Conservation (phyloP, 163 green algal species). For the Chlamydomonas reinhardtii region DNA sequence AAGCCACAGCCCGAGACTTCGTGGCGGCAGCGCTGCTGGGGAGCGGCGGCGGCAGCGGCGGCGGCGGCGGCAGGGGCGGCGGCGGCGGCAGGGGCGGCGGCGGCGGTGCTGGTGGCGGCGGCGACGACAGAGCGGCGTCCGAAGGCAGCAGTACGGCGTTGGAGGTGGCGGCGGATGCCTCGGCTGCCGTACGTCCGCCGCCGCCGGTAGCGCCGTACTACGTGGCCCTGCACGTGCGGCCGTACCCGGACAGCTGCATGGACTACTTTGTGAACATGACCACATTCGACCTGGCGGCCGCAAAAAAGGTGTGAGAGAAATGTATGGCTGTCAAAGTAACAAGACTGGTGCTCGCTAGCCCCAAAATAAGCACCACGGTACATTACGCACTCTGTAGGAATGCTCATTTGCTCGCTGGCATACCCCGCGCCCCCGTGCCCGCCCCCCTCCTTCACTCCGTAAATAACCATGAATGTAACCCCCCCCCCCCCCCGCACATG, state of each 20-base stretch:
- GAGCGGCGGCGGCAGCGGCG: neutral
- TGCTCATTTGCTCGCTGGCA: too few relatives aligned
- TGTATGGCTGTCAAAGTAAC: too few relatives aligned
- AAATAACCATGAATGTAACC: too few relatives aligned
- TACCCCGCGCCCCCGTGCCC: too few relatives aligned
- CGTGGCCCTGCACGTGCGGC: conserved; percentile 36
- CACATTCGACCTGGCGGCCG: neutral
- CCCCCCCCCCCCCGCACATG: neutral
- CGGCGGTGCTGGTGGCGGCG: too few relatives aligned
- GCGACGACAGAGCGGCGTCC: neutral
- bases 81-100: neutral
- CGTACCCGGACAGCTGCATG: conserved; percentile 37
- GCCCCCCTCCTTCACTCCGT: too few relatives aligned
- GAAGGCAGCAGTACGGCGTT: neutral
- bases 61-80: neutral
- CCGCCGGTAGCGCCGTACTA: neutral
- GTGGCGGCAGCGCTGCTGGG: neutral
- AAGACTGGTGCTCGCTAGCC: too few relatives aligned
- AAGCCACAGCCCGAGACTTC: neutral
- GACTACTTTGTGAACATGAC: conserved; percentile 18
- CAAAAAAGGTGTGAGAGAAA: neutral
- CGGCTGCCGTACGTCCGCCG: too few relatives aligned
- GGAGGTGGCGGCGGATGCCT: neutral
- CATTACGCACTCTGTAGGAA: too few relatives aligned
- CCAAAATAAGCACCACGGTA: too few relatives aligned